Evolutionary conservation across 2,329 filamentous ascomycete species (phyloP).

Genomic region (Ophiocordyceps polyrhachis-furcata): DNA sequence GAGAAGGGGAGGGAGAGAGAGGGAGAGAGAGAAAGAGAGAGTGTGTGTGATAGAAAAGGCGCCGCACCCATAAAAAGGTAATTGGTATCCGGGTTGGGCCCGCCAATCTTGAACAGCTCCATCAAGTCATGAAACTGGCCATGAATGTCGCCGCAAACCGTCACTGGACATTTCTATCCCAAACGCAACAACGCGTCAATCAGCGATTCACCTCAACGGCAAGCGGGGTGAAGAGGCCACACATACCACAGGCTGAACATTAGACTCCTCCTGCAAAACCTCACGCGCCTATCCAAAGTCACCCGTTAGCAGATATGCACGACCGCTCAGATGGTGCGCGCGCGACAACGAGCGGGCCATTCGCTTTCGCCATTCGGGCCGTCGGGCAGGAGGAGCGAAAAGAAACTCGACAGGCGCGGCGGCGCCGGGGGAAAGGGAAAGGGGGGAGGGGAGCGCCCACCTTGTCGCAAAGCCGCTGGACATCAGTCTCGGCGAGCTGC

Average conservation of each 20-base stretch:
- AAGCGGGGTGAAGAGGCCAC: conserved; percentile 5
- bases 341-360: background rate
- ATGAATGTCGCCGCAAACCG: conserved; percentile 97
- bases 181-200: background rate
- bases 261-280: conserved; percentile 92
- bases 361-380: background rate
- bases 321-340: conserved; percentile 1
- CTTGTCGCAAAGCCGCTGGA: conserved; percentile 95
- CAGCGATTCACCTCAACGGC: too few species aligned
- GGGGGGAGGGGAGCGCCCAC: conserved; percentile 27
- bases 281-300: conserved; percentile 56
- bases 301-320: conserved; percentile 4
- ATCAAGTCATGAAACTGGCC: conserved; percentile 98
- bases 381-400: background rate
- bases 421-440: background rate
- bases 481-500: conserved; percentile 85
- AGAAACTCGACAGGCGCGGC: background rate
- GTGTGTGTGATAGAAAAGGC: background rate
- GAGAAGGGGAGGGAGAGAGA: background rate
- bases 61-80: conserved; percentile 92
- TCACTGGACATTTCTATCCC: conserved; percentile 84
- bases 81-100: conserved; percentile 94
- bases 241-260: conserved; percentile 93
- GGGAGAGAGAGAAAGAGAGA: background rate
- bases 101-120: conserved; percentile 98